Base-by-base conservation (phyloP, 2,329 filamentous ascomycete species). In the Karstenula rhodostoma region DNA sequence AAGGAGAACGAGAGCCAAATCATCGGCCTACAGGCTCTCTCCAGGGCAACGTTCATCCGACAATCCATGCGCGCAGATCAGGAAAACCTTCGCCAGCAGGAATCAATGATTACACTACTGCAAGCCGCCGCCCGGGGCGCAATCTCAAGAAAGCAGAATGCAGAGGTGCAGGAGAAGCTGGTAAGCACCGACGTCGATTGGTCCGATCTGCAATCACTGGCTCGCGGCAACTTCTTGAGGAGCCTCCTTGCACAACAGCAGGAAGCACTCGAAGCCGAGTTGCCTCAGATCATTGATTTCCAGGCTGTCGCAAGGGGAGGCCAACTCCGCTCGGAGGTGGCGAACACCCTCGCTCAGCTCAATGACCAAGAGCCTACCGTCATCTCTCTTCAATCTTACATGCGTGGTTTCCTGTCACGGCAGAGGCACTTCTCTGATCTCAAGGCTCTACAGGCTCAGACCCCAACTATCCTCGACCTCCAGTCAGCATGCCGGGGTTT, bases 401-500 rank as follows among this genome's bases (percentile, higher is more conserved):
- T 81, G 46, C 80, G 86, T 62, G 84, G 81, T 51, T 80, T 80
- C 69, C 73, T 82, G 48, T 75, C 79, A 57, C 79, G 79, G 53
- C 79, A 76, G 65, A 78, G 71, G 58, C 76, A 81, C 59, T 76
- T 78, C 61, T 76, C 78, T 70, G 77, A 84, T 66, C 76, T 82
- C 46, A 75, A 79, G 57, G 81, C 84, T 3, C 82, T 96, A 22
- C 82, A 87, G 56, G 81, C 80, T 46, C 83, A 92, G 67, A 83
- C 84, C 9, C 71, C 82, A 0, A 79, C 82, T 8, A 86, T 92
- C 54, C 84, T 81, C 22, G 80, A 83, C 25, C 81, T 96, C 1
- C 92, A 96, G 75, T 86, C 88, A 22, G 81, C 85, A 47, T 85
- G 86, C 27, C 85, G 91, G 64, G 92, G 89, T n/a, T 87, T 82